Evolutionary conservation across 1,139 yeast genomes (phyloP), one percentile per base, ranked within the genome.

Genomic region (Suzukiozyma palmioleophila): DNA sequence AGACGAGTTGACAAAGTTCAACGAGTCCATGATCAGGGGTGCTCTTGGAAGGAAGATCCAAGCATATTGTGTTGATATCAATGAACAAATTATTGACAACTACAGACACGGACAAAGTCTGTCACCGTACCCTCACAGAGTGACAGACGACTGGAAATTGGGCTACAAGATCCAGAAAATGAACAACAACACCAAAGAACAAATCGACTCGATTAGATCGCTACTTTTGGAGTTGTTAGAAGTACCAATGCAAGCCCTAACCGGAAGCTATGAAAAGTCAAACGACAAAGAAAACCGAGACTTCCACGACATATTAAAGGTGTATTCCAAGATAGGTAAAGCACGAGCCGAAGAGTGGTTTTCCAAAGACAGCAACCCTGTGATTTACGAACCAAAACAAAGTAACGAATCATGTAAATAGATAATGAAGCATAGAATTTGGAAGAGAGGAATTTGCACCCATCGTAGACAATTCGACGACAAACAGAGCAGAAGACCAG

Each of bases 311-410:
- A 38, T 50, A n/a, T 49, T 60, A 41, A 50, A 57, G 26, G 44
- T 52, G 12, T 62, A 58, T 43, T 54, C 61, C 10, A 57, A 52
- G 29, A 59, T 64, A 10, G 69, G 69, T 2, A 50, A 49, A 22
- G 56, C 55, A 5, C 45, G 69, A 31, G 47, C 54, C 15, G 52
- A 54, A 31, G 42, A 46, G 37, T 63, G 68, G 69, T 50, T 47
- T 22, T 38, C 43, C 7, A 46, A 54, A 34, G 64, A 59, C 36
- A 48, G 49, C 7, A 43, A 50, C 13, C 56, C 56, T 11, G 46
- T 54, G 14, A 43, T 56, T 15, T 59, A 57, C 37, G 37, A 43
- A 36, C 49, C 60, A 8, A 43, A 42, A 4, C 22, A 18, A 18
- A 18, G 7, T 18, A 18, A 18, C 22, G 22, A 18, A 18, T 18